These are phyloP conservation scores for Coemansia asiatica DNA, from an alignment of 192 early-diverging fungal species.

Conservation along the genomic window DNA sequence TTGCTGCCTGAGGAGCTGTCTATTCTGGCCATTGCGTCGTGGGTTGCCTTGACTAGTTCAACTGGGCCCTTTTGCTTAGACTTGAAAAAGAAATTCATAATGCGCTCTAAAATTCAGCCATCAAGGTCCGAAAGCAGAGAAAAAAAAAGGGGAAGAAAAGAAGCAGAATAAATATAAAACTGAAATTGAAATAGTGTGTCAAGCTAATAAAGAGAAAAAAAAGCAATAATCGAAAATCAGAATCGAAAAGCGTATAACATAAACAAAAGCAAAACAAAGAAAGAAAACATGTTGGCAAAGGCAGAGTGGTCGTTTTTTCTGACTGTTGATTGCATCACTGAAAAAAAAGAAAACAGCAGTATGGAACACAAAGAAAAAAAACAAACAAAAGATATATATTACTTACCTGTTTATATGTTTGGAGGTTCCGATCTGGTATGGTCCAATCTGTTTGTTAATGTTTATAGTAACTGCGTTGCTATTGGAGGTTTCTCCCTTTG, in stretches of 20 bases:
- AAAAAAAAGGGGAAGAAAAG: neutral
- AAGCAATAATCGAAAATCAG: neutral
- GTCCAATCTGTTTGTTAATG: too few relatives aligned
- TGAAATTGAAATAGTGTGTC: neutral
- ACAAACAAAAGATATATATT: constrained; percentile 3
- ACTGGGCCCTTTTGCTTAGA: constrained; percentile 80
- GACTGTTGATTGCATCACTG: too few relatives aligned
- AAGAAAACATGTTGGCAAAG: neutral
- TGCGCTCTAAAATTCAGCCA: constrained; percentile 10
- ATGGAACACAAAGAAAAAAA: constrained; percentile 3
- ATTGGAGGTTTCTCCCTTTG: too few relatives aligned
- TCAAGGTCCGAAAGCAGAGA: constrained; percentile 1
- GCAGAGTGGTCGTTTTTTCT: too few relatives aligned
- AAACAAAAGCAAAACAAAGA: neutral
- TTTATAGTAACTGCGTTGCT: too few relatives aligned
- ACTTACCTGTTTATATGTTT: too few relatives aligned
- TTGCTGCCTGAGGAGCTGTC: constrained; percentile 53
- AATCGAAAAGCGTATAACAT: neutral
- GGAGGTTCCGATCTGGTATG: too few relatives aligned
- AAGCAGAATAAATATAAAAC: constrained; percentile 2
- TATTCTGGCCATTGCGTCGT: constrained; percentile 79
- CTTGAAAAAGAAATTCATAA: constrained; percentile 81
- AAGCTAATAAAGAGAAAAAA: neutral
- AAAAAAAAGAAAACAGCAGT: too few relatives aligned
- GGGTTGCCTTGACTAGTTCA: constrained; percentile 84